Percentiles rank a stretch among this genome's conserved stretches.
Conservation (phyloP, 352 stramenopile genomes). For the Nothophytophthora sp. region DNA sequence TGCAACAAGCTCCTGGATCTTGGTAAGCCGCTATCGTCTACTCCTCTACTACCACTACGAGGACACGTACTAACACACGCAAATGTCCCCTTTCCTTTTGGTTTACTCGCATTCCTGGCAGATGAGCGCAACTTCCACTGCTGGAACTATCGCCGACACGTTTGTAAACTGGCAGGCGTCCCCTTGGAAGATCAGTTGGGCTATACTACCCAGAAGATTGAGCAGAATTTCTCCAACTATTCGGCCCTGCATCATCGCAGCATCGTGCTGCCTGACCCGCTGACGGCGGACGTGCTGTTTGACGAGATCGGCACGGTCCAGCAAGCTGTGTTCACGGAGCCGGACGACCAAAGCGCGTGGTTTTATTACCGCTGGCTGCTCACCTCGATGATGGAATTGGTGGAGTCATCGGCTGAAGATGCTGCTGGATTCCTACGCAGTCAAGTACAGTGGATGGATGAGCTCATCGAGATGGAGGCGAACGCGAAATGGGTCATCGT, state of each 20-base stretch:
- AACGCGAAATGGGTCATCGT: slow-evolving; percentile 77
- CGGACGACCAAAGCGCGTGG: slow-evolving; percentile 98
- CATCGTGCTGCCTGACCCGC: slow-evolving; percentile 47
- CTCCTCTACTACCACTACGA: no score
- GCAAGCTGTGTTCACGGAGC: slow-evolving; percentile 98
- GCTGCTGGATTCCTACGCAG: slow-evolving; percentile 58
- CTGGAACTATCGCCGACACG: slow-evolving; percentile 96
- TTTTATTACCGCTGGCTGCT: slow-evolving; percentile 98
- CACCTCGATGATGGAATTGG: slow-evolving; percentile 63
- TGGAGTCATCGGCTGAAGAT: slow-evolving; percentile 42
- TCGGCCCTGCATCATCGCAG: slow-evolving; percentile 84
- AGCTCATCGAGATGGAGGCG: slow-evolving; percentile 82
- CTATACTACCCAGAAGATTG: slow-evolving; percentile 96
- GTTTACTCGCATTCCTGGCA: slow-evolving; percentile 58
- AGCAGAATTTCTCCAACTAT: slow-evolving; percentile 99
- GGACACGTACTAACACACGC: no score
- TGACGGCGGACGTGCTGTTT: slow-evolving; percentile 52
- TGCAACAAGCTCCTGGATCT: slow-evolving; percentile 81
- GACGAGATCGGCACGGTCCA: slow-evolving; percentile 88
- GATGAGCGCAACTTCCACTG: slow-evolving; percentile 99
- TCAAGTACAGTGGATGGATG: slow-evolving; percentile 77
- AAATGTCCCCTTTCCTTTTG: no score
- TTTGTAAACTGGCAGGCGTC: slow-evolving; percentile 56
- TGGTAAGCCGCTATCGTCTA: slow-evolving; percentile 42
- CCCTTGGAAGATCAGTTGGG: slow-evolving; percentile 83